Evolutionary conservation across 371 early-diverging fungal species (phyloP), one percentile per base, ranked within the genome.

Genomic region (Mucor plumbeus): DNA sequence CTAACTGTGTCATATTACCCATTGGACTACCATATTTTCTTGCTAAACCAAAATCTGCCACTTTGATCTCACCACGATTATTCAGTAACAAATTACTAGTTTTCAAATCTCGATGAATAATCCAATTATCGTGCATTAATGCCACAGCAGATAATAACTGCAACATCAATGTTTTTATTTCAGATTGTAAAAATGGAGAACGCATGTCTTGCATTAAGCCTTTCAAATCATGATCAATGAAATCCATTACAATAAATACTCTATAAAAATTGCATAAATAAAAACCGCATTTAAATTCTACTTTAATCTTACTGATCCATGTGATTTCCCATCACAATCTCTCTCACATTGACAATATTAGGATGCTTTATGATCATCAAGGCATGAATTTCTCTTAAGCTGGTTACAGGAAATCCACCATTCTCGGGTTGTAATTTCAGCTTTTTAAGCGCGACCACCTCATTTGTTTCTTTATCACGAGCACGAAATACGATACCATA

Each of bases 401-500:
- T 87, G 5, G 99, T 97, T 34, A 96, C 89, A 6, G 99, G 99
- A 68, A 98, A 97, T 0, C 99, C 99, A 78, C 95, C 92, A 60
- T 90, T 90, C 73, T 97, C 99, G 57, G 94, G 92, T 39, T 95
- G 94, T 13, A 98, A 87, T 70, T 98, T 95, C n/a, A 99, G 84
- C 72, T 96, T 95, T 82, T 99, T 99, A 8, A 99, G 84, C 0
- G 99, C 99, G 1, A 99, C 98, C 8, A 99, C 94, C 63, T 95
- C 96, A 19, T 94, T 93, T 5, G 97, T 97, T 8, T 82, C 71
- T 59, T 91, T 84, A 74, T 99, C 96, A 35, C 91, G 87, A 0
- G 99, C 99, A 7, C 98, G 91, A 80, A 97, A 99, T 5, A 99
- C 99, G 21, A 99, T 89, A 13, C 99, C 99, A 78, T 99, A 99